phyloP scores from a whole-genome alignment of 2,329 filamentous ascomycete genomes.

The Aspergillus sp. region DNA sequence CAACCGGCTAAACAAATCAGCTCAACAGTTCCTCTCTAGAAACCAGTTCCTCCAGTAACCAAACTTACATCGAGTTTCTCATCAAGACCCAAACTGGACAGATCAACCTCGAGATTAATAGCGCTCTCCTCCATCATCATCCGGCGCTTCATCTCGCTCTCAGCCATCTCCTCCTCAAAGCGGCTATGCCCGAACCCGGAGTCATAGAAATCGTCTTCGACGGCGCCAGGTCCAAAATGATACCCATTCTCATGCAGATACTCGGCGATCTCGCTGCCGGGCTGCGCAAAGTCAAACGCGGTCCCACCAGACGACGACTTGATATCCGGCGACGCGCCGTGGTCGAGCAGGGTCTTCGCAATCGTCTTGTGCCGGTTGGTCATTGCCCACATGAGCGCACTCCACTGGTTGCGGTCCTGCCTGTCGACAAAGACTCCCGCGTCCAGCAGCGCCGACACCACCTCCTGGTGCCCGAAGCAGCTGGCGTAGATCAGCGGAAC shows the following conservation, averaged over 20 bases:
- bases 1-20: conserved; percentile 39
- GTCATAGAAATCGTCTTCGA: conserved; percentile 79
- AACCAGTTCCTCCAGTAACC: conserved; percentile 1
- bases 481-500: conserved; percentile 96
- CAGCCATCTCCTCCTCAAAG: conserved; percentile 95
- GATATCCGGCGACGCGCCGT: conserved; percentile 88
- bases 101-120: conserved; percentile 87
- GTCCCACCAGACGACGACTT: conserved; percentile 91
- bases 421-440: conserved; percentile 83
- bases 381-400: conserved; percentile 98
- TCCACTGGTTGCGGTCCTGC: conserved; percentile 96
- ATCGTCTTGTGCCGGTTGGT: conserved; percentile 96
- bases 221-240: conserved; percentile 37
- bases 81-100: conserved; percentile 91
- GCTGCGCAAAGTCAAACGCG: conserved; percentile 89
- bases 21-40: too few relatives aligned
- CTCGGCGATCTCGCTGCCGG: conserved; percentile 91
- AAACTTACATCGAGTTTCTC: conserved; percentile 76
- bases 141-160: conserved; percentile 85
- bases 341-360: conserved; percentile 82
- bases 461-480: conserved; percentile 90
- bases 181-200: conserved; percentile 83
- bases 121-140: conserved; percentile 99
- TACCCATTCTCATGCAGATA: conserved; percentile 95
- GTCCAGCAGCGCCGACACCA: conserved; percentile 73